phyloP scores from a whole-genome alignment of 768 basidiomycete species.

The Boletus pseudopeckii region DNA sequence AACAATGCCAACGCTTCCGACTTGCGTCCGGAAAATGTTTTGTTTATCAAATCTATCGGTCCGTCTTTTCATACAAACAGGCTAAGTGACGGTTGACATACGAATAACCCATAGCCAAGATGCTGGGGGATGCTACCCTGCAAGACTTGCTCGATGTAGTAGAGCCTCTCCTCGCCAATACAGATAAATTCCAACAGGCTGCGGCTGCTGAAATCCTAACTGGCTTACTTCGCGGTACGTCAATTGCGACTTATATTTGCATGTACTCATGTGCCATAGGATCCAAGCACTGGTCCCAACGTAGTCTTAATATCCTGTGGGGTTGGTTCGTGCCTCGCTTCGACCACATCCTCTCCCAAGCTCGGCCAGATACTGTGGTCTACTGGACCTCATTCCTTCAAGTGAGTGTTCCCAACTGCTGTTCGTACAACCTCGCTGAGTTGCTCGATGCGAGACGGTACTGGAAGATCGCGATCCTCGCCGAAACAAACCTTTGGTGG shows the following conservation, averaged over 20 bases:
- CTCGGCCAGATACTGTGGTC: slow-evolving; percentile 79
- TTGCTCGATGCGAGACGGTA: slow-evolving; percentile 33
- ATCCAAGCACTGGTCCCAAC: slow-evolving; percentile 78
- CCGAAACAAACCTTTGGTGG: slow-evolving; percentile 63
- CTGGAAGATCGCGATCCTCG: slow-evolving; percentile 77
- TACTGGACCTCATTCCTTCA: slow-evolving; percentile 72
- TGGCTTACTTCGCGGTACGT: slow-evolving; percentile 70
- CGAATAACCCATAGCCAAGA: slow-evolving; percentile 49
- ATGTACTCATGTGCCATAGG: slow-evolving; percentile 39
- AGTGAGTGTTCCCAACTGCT: slow-evolving; percentile 1
- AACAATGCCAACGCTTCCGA: slow-evolving; percentile 51
- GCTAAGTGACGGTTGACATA: slow-evolving; percentile 37
- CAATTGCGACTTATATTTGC: not conserved
- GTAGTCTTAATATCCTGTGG: slow-evolving; percentile 58
- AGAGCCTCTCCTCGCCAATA: slow-evolving; percentile 59
- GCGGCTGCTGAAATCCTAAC: slow-evolving; percentile 72
- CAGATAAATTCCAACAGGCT: slow-evolving; percentile 83
- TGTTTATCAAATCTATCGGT: slow-evolving; percentile 51
- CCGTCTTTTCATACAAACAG: slow-evolving; percentile 30
- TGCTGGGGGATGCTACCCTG: slow-evolving; percentile 52
- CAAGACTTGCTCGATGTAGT: slow-evolving; percentile 51
- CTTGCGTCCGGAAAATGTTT: slow-evolving; percentile 50
- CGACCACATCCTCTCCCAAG: slow-evolving; percentile 61
- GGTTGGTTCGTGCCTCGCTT: slow-evolving; percentile 63
- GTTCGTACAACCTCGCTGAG: not conserved